Conservation (phyloP, 306 rosid genomes). For the Vigna radiata region DNA sequence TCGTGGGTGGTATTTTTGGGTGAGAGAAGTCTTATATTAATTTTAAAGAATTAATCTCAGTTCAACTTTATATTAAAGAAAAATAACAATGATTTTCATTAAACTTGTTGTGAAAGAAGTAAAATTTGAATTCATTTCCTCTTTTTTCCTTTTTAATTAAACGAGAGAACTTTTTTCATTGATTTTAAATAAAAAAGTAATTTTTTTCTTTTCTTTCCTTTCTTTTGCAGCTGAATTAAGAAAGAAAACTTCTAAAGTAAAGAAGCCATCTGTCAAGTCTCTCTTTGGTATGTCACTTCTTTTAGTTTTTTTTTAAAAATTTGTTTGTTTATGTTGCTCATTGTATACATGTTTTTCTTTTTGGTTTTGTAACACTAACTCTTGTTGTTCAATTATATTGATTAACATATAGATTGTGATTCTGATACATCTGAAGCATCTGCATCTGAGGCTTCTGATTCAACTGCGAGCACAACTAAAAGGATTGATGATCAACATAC, state of each 20-base stretch:
- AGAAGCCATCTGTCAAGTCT: conserved; percentile 79
- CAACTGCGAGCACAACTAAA: conserved; percentile 45
- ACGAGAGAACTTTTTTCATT: neutral
- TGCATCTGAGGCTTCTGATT: conserved; percentile 51
- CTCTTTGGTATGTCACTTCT: conserved; percentile 69
- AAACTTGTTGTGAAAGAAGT: neutral
- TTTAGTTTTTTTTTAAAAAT: neutral
- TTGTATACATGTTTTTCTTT: neutral
- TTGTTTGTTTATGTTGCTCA: neutral
- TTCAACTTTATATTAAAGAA: neutral
- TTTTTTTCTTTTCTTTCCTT: conserved; percentile 30
- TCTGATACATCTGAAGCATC: conserved; percentile 54
- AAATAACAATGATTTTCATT: neutral
- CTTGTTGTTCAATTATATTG: conserved; percentile 36
- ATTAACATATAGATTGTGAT: conserved; percentile 62
- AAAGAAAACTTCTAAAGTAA: conserved; percentile 77
- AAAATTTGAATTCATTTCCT: neutral
- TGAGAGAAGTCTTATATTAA: neutral
- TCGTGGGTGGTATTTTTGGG: neutral
- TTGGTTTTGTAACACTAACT: neutral
- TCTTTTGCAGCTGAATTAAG: conserved; percentile 69
- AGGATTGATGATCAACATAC: conserved; percentile 22
- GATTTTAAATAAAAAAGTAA: neutral
- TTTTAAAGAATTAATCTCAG: neutral
- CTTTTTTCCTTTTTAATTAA: neutral